These are phyloP conservation scores for Colletotrichum noveboracense DNA, from an alignment of 2,329 filamentous ascomycete genomes.

Conservation along the genomic window DNA sequence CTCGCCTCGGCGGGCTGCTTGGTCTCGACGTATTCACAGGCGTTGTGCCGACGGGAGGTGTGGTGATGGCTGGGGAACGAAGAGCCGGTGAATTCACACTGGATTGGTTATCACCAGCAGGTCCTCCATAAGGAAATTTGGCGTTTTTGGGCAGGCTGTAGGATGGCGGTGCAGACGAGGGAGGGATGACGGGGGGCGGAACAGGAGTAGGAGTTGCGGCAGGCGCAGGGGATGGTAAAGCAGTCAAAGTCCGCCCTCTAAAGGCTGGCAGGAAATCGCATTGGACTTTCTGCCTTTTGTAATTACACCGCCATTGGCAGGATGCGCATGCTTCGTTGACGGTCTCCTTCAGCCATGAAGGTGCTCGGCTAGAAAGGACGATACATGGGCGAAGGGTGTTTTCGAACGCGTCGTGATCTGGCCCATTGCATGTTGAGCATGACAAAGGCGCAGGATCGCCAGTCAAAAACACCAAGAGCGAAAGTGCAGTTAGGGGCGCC, in stretches of 20 bases:
- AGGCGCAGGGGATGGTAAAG: not conserved
- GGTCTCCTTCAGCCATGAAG: conserved; percentile 16
- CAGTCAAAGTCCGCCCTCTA: not conserved
- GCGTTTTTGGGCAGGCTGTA: not conserved
- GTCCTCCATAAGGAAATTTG: not conserved
- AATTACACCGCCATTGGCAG: conserved; percentile 33
- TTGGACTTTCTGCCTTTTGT: conserved; percentile 26
- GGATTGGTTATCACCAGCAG: not conserved
- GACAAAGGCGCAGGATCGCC: not conserved
- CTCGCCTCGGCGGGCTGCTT: not conserved
- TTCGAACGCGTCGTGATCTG: not conserved
- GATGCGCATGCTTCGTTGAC: conserved; percentile 32
- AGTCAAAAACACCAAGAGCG: conserved; percentile 17
- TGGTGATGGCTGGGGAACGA: not conserved
- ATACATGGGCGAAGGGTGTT: conserved; percentile 28
- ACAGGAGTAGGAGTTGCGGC: not conserved
- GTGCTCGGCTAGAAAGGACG: conserved; percentile 25
- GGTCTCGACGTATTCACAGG: not conserved
- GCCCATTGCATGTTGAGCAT: not conserved
- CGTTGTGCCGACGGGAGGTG: not conserved
- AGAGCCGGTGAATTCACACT: not conserved
- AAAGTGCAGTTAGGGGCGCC: not conserved
- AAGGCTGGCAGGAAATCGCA: conserved; percentile 28
- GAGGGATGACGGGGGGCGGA: not conserved
- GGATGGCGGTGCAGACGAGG: not conserved